Evolutionary conservation across 129 eudicot species (phyloP).

Genomic region (Escallonia rubra): DNA sequence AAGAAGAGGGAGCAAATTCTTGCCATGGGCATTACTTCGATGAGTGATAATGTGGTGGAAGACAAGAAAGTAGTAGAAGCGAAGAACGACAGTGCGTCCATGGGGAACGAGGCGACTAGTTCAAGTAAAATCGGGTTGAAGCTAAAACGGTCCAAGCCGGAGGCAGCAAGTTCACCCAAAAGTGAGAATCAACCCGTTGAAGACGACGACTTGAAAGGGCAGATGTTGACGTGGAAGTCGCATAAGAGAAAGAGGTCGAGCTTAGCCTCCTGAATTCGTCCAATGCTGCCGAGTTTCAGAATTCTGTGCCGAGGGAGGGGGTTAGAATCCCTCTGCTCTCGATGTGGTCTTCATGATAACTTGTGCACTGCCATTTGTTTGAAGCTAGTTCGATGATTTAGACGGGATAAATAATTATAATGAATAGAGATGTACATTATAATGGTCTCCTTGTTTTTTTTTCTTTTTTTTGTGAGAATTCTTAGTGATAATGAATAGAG

Average conservation of each 20-base stretch:
- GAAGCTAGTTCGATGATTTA: no score
- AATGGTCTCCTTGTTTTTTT: no score
- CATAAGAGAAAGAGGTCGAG: conserved; percentile 81
- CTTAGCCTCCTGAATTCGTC: conserved; percentile 17
- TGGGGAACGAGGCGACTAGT: conserved; percentile 40
- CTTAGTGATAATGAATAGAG: no score
- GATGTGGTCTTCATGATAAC: no score
- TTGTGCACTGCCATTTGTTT: no score
- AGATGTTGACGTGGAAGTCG: conserved; percentile 54
- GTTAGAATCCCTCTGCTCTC: no score
- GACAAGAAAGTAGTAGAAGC: conserved; percentile 31
- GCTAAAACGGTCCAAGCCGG: conserved; percentile 24
- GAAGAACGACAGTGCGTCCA: conserved; percentile 35
- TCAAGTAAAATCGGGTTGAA: conserved; percentile 31
- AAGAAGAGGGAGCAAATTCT: conserved; percentile 33
- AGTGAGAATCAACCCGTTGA: conserved; percentile 29
- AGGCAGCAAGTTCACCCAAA: conserved; percentile 27
- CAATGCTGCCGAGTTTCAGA: conserved; percentile 4
- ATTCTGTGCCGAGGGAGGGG: no score
- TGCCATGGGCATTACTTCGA: conserved; percentile 3
- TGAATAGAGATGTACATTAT: no score
- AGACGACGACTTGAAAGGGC: conserved; percentile 29
- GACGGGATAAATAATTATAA: no score
- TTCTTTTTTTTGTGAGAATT: no score
- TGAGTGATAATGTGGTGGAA: conserved; percentile 13